Evolutionary conservation across 306 rosid genomes (phyloP).

Genomic region (Prunus padus): DNA sequence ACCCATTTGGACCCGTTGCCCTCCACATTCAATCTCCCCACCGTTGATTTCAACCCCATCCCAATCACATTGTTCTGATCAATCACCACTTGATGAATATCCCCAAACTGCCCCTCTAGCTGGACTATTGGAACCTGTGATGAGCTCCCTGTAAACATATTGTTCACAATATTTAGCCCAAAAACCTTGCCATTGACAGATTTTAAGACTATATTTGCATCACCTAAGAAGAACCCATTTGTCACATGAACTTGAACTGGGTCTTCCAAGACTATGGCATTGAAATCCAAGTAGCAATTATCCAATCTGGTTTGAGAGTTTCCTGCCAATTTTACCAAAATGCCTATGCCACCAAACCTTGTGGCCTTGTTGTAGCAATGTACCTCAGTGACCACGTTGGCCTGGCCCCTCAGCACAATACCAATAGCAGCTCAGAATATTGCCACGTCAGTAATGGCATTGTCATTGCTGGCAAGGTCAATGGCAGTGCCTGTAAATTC

Average conservation of each 20-base stretch:
- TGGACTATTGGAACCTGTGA: constrained; percentile 45
- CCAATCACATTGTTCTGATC: constrained; percentile 62
- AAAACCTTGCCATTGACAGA: constrained; percentile 47
- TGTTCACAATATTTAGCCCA: constrained; percentile 56
- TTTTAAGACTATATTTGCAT: constrained; percentile 52
- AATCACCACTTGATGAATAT: constrained; percentile 60
- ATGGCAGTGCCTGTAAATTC: constrained; percentile 47
- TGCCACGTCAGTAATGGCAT: constrained; percentile 43
- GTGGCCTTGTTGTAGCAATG: constrained; percentile 70
- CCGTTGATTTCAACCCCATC: constrained; percentile 58
- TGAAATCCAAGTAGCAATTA: constrained; percentile 65
- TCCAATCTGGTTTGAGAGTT: constrained; percentile 58
- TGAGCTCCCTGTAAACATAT: constrained; percentile 57
- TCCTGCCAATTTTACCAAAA: constrained; percentile 52
- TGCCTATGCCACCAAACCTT: constrained; percentile 61
- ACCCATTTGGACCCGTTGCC: constrained; percentile 58
- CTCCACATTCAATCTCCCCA: constrained; percentile 39
- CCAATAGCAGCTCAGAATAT: constrained; percentile 61
- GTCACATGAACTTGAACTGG: constrained; percentile 77
- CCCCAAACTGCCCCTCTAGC: constrained; percentile 48
- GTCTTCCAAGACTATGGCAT: constrained; percentile 64
- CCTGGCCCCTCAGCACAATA: constrained; percentile 58
- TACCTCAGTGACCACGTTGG: constrained; percentile 58
- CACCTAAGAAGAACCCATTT: constrained; percentile 63
- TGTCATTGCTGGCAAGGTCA: constrained; percentile 53